Conservation (phyloP, 768 basidiomycete species). For the Steccherinum ochraceum region DNA sequence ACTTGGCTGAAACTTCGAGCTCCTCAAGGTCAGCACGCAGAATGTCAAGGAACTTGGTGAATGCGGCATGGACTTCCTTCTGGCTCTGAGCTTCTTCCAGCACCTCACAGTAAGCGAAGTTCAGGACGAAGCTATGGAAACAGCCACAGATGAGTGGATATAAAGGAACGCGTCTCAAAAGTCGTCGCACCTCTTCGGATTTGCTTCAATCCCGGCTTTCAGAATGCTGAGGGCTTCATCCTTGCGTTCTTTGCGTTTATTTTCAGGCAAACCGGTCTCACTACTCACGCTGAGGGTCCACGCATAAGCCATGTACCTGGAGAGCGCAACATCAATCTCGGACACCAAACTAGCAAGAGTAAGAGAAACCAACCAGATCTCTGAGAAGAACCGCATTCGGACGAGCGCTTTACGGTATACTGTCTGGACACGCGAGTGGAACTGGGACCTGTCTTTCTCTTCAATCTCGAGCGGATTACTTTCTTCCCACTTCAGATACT, state of each 20-base stretch:
- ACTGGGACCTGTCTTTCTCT: slow-evolving; percentile 62
- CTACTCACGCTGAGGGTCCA: slow-evolving; percentile 72
- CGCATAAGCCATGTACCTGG: slow-evolving; percentile 88
- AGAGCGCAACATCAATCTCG: not conserved
- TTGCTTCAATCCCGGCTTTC: slow-evolving; percentile 83
- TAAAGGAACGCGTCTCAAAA: slow-evolving; percentile 1
- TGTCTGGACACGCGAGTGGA: slow-evolving; percentile 68
- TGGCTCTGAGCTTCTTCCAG: slow-evolving; percentile 60
- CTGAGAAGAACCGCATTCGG: slow-evolving; percentile 90
- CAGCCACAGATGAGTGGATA: not conserved
- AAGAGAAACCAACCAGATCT: slow-evolving; percentile 68
- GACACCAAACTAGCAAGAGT: not conserved
- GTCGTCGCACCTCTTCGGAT: slow-evolving; percentile 73
- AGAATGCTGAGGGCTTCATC: slow-evolving; percentile 82
- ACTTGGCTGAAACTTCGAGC: slow-evolving; percentile 40
- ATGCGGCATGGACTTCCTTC: slow-evolving; percentile 64
- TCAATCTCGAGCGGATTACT: slow-evolving; percentile 90
- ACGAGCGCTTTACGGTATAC: slow-evolving; percentile 88
- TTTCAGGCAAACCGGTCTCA: slow-evolving; percentile 7
- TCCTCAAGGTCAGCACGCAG: slow-evolving; percentile 61
- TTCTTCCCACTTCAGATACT: slow-evolving; percentile 94
- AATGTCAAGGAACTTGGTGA: slow-evolving; percentile 62
- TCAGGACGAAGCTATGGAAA: slow-evolving; percentile 69
- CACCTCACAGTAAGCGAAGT: slow-evolving; percentile 79
- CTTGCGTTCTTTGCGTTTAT: slow-evolving; percentile 26